Conservation (phyloP, 2,329 filamentous ascomycete genomes). For the Lecanicillium sp. region DNA sequence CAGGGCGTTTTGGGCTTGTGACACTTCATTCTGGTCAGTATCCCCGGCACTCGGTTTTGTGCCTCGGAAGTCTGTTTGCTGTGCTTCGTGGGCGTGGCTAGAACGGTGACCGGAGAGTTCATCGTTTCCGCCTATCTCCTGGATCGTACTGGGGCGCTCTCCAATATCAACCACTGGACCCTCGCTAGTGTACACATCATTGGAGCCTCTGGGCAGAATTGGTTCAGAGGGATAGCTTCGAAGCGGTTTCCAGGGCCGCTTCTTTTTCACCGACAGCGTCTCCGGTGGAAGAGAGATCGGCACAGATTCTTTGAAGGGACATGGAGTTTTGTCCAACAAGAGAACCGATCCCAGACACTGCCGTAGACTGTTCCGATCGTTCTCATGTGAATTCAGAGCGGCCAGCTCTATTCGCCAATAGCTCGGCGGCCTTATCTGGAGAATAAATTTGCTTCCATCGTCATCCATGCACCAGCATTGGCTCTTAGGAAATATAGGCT, state of each 20-base stretch:
- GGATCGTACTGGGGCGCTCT: too few relatives aligned
- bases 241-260: slow-evolving; percentile 2
- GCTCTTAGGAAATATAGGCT: slow-evolving; percentile 81
- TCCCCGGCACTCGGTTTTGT: too few relatives aligned
- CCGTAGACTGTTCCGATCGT: slow-evolving; percentile 56
- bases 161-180: too few relatives aligned
- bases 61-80: too few relatives aligned
- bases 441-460: slow-evolving; percentile 71
- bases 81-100: too few relatives aligned
- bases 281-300: neutral
- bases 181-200: neutral
- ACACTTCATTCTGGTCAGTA: too few relatives aligned
- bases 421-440: slow-evolving; percentile 74
- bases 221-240: slow-evolving; percentile 7
- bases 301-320: slow-evolving; percentile 60
- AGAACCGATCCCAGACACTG: slow-evolving; percentile 64
- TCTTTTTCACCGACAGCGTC: neutral
- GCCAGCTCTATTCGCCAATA: slow-evolving; percentile 91
- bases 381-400: slow-evolving; percentile 41
- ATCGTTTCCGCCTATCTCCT: too few relatives aligned
- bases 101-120: too few relatives aligned
- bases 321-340: slow-evolving; percentile 81
- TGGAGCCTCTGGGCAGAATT: neutral
- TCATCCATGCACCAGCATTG: slow-evolving; percentile 93
- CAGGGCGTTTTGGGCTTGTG: too few relatives aligned